phyloP scores from a whole-genome alignment of 495 filamentous ascomycete species.

The Aspergillus carlsbadensis region DNA sequence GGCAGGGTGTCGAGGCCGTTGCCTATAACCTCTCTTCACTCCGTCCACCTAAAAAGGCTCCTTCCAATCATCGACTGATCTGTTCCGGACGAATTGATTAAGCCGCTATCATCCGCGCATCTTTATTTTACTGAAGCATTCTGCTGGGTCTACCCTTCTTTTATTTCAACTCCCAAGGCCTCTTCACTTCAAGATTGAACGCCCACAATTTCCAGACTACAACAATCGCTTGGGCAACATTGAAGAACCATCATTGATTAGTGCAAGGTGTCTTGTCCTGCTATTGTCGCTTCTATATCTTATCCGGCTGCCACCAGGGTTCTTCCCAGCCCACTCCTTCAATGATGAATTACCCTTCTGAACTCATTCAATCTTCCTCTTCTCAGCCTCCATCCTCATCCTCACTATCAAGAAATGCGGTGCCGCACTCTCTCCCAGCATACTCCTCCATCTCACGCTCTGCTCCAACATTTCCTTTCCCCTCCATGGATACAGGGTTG shows the following conservation, averaged over 20 bases:
- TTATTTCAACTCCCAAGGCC: conserved; percentile 17
- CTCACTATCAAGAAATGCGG: conserved; percentile 5
- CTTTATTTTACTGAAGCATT: conserved; percentile 21
- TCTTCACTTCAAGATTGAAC: background rate
- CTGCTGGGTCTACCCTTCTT: conserved; percentile 25
- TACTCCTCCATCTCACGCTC: conserved; percentile 25
- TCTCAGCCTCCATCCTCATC: conserved; percentile 5
- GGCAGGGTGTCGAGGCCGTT: conserved; percentile 28
- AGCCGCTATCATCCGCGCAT: conserved; percentile 30
- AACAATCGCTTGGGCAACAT: too few species aligned
- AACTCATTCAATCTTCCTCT: conserved; percentile 12
- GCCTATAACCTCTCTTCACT: conserved; percentile 24
- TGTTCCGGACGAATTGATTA: conserved; percentile 22
- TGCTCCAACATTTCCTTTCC: conserved; percentile 16
- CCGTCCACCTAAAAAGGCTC: conserved; percentile 25
- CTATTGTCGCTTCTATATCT: background rate
- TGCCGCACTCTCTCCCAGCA: conserved; percentile 17
- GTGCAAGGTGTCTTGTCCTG: background rate
- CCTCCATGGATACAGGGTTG: conserved; percentile 22
- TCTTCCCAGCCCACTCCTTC: background rate
- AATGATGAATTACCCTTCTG: conserved; percentile 18
- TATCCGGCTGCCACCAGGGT: background rate
- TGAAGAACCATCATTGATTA: too few species aligned
- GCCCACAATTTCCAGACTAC: background rate
- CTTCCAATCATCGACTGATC: conserved; percentile 32